Percentiles rank a stretch among this genome's conserved stretches.
Evolutionary conservation across 2,329 filamentous ascomycete genomes (phyloP).

Genomic region (Fusarium sp.): DNA sequence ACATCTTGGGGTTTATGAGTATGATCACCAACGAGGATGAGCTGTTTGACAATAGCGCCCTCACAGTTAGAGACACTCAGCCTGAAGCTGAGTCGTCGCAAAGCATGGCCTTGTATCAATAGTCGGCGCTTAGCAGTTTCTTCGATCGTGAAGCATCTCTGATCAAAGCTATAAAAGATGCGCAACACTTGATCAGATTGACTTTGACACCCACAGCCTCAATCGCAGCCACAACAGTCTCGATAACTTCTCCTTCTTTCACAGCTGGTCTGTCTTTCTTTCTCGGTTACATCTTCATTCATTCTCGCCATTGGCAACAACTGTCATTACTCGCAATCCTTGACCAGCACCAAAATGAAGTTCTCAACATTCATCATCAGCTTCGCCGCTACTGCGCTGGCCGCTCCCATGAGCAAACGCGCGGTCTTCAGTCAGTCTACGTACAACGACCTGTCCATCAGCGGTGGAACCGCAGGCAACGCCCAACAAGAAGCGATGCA

Average conservation of each 20-base stretch:
- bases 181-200: not conserved
- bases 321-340: not conserved
- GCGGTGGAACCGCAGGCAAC: constrained; percentile 57
- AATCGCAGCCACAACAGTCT: not conserved
- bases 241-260: not conserved
- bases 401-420: constrained; percentile 46
- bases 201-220: not conserved
- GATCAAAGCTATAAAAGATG: not conserved
- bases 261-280: not conserved
- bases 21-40: not conserved
- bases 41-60: not conserved
- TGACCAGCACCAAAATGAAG: constrained; percentile 46
- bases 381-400: constrained; percentile 44
- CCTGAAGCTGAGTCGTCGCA: constrained; percentile 1
- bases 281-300: not conserved
- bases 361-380: constrained; percentile 49
- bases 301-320: not conserved
- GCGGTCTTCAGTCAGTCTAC: constrained; percentile 50
- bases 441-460: constrained; percentile 61
- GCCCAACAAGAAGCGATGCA: constrained; percentile 57
- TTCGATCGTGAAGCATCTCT: not conserved
- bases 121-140: not conserved
- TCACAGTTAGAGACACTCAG: not conserved
- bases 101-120: not conserved
- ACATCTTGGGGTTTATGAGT: not conserved